A percentile compares a stretch with the other conserved stretches of the same genome.
Conservation (phyloP, 2,329 filamentous ascomycete species). For the Decorospora gaudefroyi region DNA sequence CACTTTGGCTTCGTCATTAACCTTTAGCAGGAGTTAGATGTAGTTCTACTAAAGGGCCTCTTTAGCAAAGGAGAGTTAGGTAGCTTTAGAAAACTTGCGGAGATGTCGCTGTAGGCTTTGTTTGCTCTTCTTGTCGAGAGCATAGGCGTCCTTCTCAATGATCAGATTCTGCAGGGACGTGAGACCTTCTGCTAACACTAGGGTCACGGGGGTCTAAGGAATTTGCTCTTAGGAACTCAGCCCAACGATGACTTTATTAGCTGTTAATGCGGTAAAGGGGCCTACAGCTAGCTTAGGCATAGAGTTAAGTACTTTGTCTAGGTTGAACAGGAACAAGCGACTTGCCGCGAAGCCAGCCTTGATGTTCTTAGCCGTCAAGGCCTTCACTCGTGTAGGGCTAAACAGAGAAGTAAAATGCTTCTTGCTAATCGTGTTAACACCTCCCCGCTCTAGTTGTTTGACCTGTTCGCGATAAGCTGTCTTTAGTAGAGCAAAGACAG, state of each 20-base stretch:
- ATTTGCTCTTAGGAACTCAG: constrained; percentile 20
- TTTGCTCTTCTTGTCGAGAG: constrained; percentile 22
- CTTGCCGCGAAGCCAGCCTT: constrained; percentile 27
- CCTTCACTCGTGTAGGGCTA: constrained; percentile 25
- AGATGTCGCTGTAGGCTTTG: constrained; percentile 18
- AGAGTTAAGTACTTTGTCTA: constrained; percentile 30
- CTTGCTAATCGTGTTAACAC: constrained; percentile 14
- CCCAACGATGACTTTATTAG: constrained; percentile 15
- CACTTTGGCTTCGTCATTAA: constrained; percentile 38
- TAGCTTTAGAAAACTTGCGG: constrained; percentile 25
- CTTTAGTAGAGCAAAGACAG: background rate
- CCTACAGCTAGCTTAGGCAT: background rate
- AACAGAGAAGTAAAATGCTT: constrained; percentile 27
- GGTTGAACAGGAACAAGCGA: constrained; percentile 37
- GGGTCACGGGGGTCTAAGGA: constrained; percentile 28
- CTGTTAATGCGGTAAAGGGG: too few species aligned
- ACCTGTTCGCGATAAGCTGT: constrained; percentile 4
- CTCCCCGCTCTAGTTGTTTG: constrained; percentile 12
- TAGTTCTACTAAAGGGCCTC: constrained; percentile 2
- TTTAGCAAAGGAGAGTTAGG: constrained; percentile 28
- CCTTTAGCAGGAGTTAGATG: constrained; percentile 32
- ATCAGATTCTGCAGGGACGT: constrained; percentile 21
- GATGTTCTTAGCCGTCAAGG: constrained; percentile 39
- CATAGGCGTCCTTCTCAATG: constrained; percentile 18
- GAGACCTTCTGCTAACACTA: constrained; percentile 21